phyloP scores from a whole-genome alignment of 1,284 basidiomycete genomes.

The Naganishia liquefaciens region DNA sequence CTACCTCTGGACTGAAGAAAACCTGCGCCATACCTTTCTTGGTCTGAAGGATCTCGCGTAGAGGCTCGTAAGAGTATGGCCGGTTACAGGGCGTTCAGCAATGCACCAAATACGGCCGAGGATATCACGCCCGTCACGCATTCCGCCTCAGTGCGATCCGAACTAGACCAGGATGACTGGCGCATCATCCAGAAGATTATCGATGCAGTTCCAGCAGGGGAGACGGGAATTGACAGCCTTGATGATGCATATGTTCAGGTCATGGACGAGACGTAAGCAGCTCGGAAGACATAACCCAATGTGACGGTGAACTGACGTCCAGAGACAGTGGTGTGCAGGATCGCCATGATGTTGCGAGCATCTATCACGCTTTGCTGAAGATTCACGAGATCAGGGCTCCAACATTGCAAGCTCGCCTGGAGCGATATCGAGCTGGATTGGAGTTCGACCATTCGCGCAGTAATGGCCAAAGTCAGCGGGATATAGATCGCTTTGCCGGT shows the following conservation, averaged over 20 bases:
- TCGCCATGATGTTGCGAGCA: conserved; percentile 18
- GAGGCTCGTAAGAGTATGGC: neutral
- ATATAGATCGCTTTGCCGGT: conserved; percentile 4
- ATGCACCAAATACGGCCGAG: conserved; percentile 3
- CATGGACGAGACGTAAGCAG: conserved; percentile 28
- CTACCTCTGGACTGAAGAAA: too few species aligned
- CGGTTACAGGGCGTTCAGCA: neutral
- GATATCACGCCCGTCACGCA: conserved; percentile 9
- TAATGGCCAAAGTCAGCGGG: neutral
- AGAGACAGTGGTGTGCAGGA: conserved; percentile 10
- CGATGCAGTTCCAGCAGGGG: conserved; percentile 29
- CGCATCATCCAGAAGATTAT: conserved; percentile 30
- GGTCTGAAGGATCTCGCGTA: neutral
- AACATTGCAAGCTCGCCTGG: conserved; percentile 25
- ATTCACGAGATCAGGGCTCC: conserved; percentile 33
- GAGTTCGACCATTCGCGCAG: neutral
- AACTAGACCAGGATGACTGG: conserved; percentile 28
- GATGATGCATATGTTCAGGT: conserved; percentile 32
- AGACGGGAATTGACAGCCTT: conserved; percentile 28
- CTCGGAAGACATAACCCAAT: neutral
- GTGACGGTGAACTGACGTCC: neutral
- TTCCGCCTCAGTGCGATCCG: conserved; percentile 15
- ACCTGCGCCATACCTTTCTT: neutral
- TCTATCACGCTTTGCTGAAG: conserved; percentile 33
- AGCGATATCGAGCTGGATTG: conserved; percentile 17